Evolutionary conservation across 495 filamentous ascomycete species (phyloP).

Genomic region (Trichoderma virens): DNA sequence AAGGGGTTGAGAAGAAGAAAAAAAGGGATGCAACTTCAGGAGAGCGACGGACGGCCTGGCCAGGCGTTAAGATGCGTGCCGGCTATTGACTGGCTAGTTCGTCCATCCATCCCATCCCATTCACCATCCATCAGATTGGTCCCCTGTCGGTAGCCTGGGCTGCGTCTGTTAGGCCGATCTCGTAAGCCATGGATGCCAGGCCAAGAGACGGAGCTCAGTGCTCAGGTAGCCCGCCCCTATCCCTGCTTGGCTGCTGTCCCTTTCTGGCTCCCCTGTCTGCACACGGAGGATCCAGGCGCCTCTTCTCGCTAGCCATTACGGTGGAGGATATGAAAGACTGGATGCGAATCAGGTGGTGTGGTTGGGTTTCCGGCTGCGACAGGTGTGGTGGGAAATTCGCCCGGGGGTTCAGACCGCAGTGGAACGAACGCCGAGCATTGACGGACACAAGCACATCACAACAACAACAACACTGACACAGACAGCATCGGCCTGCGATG

Average conservation of each 20-base stretch:
- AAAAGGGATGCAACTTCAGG: slow-evolving; percentile 13
- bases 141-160: slow-evolving; percentile 2
- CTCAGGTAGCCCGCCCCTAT: slow-evolving; percentile 7
- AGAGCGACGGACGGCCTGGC: slow-evolving; percentile 2
- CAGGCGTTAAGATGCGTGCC: slow-evolving; percentile 7
- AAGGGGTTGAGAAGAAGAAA: slow-evolving; percentile 4
- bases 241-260: slow-evolving; percentile 2
- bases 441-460: not conserved
- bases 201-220: slow-evolving; percentile 1
- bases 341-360: slow-evolving; percentile 8
- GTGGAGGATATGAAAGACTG: slow-evolving; percentile 2
- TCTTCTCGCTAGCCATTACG: slow-evolving; percentile 8
- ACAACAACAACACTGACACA: not conserved
- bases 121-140: slow-evolving; percentile 8
- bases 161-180: slow-evolving; percentile 8
- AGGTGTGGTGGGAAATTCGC: slow-evolving; percentile 1
- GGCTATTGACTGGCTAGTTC: slow-evolving; percentile 9
- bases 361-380: slow-evolving; percentile 6
- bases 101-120: slow-evolving; percentile 12
- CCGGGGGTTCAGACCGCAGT: not conserved
- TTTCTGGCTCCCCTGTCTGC: slow-evolving; percentile 3
- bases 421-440: not conserved
- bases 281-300: slow-evolving; percentile 5
- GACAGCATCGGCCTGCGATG: not conserved
- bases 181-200: slow-evolving; percentile 6